Percentiles rank a stretch among this genome's conserved stretches.
phyloP scores from a whole-genome alignment of 306 rosid genomes.

The Delonix regia region DNA sequence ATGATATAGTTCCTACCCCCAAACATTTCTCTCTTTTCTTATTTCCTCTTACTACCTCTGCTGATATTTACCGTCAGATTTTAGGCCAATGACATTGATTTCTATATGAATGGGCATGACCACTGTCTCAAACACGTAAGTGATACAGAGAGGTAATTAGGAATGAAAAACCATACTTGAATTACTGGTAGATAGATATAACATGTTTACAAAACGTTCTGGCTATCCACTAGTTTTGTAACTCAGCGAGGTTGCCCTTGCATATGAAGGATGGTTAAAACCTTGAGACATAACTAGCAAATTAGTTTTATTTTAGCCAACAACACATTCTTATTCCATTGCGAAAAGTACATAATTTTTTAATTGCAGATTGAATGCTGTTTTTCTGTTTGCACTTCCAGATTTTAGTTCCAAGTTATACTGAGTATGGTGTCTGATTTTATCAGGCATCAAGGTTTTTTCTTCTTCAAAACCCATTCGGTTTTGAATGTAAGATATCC shows the following conservation, averaged over 20 bases:
- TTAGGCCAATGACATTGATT: conserved; percentile 51
- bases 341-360: neutral
- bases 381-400: neutral
- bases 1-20: neutral
- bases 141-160: conserved; percentile 50
- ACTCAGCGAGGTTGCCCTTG: neutral
- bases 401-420: neutral
- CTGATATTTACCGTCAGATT: neutral
- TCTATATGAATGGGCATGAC: conserved; percentile 54
- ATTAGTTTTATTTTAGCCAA: neutral
- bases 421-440: neutral
- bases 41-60: neutral
- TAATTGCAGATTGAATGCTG: neutral
- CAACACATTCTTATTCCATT: neutral
- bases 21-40: neutral
- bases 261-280: neutral
- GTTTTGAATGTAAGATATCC: conserved; percentile 2
- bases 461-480: neutral
- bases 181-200: neutral
- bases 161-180: neutral
- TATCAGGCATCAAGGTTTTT: conserved; percentile 7
- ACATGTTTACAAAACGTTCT: neutral
- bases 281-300: neutral
- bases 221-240: neutral
- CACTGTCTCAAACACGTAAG: conserved; percentile 53